Evolutionary conservation across 2,329 filamentous ascomycete genomes (phyloP).

Genomic region (Penicillium freii): DNA sequence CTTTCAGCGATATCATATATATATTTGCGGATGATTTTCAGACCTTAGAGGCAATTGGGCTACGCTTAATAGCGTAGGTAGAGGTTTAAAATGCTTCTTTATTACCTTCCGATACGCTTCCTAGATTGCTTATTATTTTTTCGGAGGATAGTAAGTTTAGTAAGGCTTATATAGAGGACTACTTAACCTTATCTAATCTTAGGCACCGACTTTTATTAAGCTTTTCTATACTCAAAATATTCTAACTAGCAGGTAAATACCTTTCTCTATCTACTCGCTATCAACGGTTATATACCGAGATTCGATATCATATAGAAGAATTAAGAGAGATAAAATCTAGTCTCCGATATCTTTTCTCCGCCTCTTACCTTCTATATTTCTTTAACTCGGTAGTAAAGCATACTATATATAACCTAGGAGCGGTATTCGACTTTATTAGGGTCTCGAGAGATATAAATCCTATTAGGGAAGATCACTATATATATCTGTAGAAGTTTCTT

Average conservation of each 20-base stretch:
- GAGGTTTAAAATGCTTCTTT: constrained; percentile 7
- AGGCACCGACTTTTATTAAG: neutral
- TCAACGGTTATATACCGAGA: constrained; percentile 5
- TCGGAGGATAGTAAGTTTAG: constrained; percentile 6
- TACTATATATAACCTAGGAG: neutral
- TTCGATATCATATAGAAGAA: constrained; percentile 2
- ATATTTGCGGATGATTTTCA: constrained; percentile 15
- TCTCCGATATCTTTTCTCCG: neutral
- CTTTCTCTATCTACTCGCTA: constrained; percentile 8
- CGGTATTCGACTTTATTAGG: neutral
- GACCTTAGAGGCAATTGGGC: neutral
- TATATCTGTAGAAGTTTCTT: constrained; percentile 10
- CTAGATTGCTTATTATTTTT: constrained; percentile 8
- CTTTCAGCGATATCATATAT: constrained; percentile 11
- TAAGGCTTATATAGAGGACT: neutral
- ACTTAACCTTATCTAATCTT: neutral
- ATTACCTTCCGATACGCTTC: constrained; percentile 1
- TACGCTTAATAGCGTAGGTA: constrained; percentile 4
- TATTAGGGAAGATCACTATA: constrained; percentile 1
- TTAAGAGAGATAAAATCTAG: neutral
- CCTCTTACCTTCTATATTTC: neutral
- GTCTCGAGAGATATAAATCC: neutral
- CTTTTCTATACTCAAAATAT: constrained; percentile 8
- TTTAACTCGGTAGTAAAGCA: neutral
- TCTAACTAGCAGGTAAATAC: constrained; percentile 8